Base-by-base conservation (phyloP, 331 rosid genomes). In the Saraca asoca region DNA sequence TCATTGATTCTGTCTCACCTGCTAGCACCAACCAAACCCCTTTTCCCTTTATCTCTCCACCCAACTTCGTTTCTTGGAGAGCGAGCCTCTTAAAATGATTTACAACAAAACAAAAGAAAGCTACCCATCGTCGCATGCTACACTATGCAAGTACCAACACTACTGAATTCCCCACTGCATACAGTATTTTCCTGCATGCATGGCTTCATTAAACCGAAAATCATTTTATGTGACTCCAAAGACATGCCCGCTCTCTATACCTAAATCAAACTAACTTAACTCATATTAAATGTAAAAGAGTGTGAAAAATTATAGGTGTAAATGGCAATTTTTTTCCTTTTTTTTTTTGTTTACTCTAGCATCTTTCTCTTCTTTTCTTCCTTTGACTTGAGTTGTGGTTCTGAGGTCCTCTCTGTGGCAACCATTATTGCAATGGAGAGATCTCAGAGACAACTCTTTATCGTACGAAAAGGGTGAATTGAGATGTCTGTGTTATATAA, bases 401-500 rank as follows among this genome's bases (percentile, higher is more conserved):
- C 63, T 68, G 41, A 51, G 69, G 55, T 33, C 39, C 66, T 51
- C 31, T 24, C 74, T 69, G 71, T 58, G 15, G 9, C 55, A 16
- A 35, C 51, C 51, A 75, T 71, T 76, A 72, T 75, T 75, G 62
- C 58, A 56, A 54, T 54, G 24, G 62, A 62, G 74, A 51, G 44
- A 12, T 5, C 38, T 17, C 78, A 61, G 78, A 48, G 84, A 66
- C 72, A 57, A 56, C 57, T 70, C 84, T 81, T 67, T 85, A 76
- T 79, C 85, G 81, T 81, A 81, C 90, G 48, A 54, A 58, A 74
- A 68, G 56, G 70, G 58, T 61, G 63, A 86, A 68, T 56, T 46
- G 78, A 58, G 75, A 68, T 68, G 89, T 74, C 80, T 72, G 46
- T 71, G 71, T 69, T 24, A 55, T n/a, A 17, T 69, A 41, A 63